phyloP scores from a whole-genome alignment of 202 grass and related monocot genomes.

The Schoenoplectus tabernaemontani region DNA sequence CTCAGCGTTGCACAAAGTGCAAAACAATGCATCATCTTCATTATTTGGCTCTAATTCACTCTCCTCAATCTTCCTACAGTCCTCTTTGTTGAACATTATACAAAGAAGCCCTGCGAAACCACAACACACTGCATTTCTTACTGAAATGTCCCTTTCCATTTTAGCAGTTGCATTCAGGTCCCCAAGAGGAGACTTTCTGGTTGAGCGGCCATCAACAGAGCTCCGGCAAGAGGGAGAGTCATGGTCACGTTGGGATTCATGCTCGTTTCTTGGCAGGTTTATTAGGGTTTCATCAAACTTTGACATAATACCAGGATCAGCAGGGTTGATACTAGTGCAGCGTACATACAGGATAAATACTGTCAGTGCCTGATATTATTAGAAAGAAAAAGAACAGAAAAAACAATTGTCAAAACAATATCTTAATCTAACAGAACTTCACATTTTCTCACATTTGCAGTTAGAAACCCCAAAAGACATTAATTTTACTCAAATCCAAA shows the following conservation, averaged over 20 bases:
- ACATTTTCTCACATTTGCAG: not conserved
- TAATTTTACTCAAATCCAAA: not conserved
- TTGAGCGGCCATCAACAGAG: constrained; percentile 61
- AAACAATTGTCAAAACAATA: not conserved
- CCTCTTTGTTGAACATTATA: constrained; percentile 81
- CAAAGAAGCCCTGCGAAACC: constrained; percentile 56
- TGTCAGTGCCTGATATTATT: constrained; percentile 55
- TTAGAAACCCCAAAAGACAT: constrained; percentile 10
- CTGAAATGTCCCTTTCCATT: constrained; percentile 13
- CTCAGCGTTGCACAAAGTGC: constrained; percentile 95
- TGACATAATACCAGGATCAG: constrained; percentile 94
- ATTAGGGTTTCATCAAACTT: constrained; percentile 80
- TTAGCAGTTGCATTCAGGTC: constrained; percentile 23
- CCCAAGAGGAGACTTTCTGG: constrained; percentile 31
- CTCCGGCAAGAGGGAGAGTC: constrained; percentile 62
- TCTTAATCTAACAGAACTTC: not conserved
- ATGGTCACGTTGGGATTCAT: constrained; percentile 33
- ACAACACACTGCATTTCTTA: constrained; percentile 60
- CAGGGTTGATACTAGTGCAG: constrained; percentile 97
- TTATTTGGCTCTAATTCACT: constrained; percentile 54
- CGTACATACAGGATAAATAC: constrained; percentile 97
- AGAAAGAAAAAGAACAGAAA: constrained; percentile 13
- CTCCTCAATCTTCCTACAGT: constrained; percentile 70
- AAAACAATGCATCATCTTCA: constrained; percentile 88
- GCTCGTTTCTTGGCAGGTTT: constrained; percentile 37